These are phyloP conservation scores for Chytriomyces sp. DNA, from an alignment of 192 early-diverging fungal genomes.

Conservation along the genomic window DNA sequence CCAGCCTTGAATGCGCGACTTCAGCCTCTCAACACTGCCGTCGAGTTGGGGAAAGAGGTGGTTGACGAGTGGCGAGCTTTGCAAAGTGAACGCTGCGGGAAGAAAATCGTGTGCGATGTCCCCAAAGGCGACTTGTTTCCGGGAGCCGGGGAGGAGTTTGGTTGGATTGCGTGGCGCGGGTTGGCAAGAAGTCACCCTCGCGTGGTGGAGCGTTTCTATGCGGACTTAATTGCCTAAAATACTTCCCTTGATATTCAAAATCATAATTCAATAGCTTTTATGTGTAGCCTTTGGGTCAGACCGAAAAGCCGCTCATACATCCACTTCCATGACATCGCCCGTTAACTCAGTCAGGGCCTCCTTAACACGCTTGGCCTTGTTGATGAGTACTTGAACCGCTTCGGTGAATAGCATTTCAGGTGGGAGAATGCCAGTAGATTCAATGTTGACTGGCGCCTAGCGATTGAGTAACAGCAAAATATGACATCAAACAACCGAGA, in stretches of 20 bases:
- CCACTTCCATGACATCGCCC: conserved; percentile 8
- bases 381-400: conserved; percentile 76
- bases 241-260: no score
- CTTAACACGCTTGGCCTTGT: conserved; percentile 78
- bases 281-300: background rate
- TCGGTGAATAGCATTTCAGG: conserved; percentile 77
- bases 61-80: background rate
- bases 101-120: background rate
- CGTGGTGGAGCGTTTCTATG: no score
- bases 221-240: no score
- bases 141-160: background rate
- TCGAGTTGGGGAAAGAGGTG: background rate
- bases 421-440: conserved; percentile 80
- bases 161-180: background rate
- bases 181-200: background rate
- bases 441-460: conserved; percentile 78
- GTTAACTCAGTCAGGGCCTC: conserved; percentile 39
- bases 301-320: background rate
- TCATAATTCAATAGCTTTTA: no score
- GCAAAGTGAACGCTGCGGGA: background rate
- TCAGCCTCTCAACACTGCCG: background rate
- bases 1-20: background rate
- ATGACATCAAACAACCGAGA: background rate
- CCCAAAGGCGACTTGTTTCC: conserved; percentile 9
- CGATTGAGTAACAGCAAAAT: conserved; percentile 7